Percentiles rank a stretch among this genome's conserved stretches.
phyloP scores from a whole-genome alignment of 768 basidiomycete species.

The Rhizopogon vinicolor region DNA sequence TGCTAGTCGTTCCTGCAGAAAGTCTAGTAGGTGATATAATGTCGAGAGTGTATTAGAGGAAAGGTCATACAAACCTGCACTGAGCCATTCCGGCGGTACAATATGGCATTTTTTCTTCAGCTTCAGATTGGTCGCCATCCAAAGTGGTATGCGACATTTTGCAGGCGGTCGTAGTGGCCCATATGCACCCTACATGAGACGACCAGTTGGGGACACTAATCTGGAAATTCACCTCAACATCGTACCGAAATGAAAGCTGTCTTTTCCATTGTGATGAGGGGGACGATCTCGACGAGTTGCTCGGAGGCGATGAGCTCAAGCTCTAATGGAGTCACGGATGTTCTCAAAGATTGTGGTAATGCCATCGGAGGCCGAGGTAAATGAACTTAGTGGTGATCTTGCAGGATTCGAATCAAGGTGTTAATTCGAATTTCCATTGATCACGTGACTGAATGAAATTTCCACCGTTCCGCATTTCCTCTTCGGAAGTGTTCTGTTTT shows the following conservation, averaged over 20 bases:
- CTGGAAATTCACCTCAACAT: not conserved
- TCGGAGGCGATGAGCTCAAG: constrained; percentile 87
- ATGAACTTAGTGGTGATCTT: not conserved
- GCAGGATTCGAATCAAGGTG: no score
- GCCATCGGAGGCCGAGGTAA: constrained; percentile 49
- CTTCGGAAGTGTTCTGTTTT: no score
- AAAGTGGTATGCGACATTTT: constrained; percentile 83
- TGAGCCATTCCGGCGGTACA: constrained; percentile 86
- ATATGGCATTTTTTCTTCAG: constrained; percentile 93
- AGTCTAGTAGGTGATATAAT: constrained; percentile 45
- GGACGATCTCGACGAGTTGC: constrained; percentile 80
- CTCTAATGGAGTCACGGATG: constrained; percentile 77
- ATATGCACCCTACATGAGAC: constrained; percentile 66
- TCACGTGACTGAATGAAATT: not conserved
- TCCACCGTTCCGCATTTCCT: no score
- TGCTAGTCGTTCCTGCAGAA: constrained; percentile 67
- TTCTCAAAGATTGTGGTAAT: constrained; percentile 64
- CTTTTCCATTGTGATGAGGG: constrained; percentile 84
- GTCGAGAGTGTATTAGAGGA: not conserved
- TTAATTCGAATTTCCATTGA: not conserved
- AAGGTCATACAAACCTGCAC: constrained; percentile 55
- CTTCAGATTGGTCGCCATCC: constrained; percentile 95
- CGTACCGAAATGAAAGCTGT: constrained; percentile 85
- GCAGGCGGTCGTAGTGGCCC: constrained; percentile 90
- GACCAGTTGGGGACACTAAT: not conserved